These are phyloP conservation scores for Podaxis mareebaensis DNA, from an alignment of 768 basidiomycete genomes.

Conservation along the genomic window DNA sequence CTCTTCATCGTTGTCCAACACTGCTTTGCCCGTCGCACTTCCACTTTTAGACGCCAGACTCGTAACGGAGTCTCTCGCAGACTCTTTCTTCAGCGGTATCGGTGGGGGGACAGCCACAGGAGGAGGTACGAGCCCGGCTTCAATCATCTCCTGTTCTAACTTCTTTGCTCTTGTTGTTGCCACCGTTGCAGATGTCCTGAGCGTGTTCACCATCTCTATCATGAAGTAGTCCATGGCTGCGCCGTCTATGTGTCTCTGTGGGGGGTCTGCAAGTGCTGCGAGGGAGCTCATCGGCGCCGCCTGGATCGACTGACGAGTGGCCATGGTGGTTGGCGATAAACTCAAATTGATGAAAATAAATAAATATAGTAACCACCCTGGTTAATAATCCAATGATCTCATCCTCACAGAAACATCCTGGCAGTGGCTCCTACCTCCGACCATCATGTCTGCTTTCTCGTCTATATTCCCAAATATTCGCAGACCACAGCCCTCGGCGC, in stretches of 20 bases:
- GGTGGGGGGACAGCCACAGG: constrained; percentile 42
- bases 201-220: constrained; percentile 74
- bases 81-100: constrained; percentile 41
- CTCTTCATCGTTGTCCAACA: constrained; percentile 71
- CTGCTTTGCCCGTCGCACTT: constrained; percentile 35
- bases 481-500: constrained; percentile 11
- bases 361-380: too few species aligned
- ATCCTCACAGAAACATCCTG: too few species aligned
- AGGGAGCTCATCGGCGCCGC: constrained; percentile 28
- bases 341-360: too few species aligned
- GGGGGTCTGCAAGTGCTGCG: constrained; percentile 51
- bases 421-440: background rate
- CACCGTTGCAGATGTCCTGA: constrained; percentile 73
- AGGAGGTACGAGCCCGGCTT: constrained; percentile 69
- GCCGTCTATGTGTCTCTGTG: constrained; percentile 59
- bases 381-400: too few species aligned
- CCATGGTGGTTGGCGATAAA: too few species aligned
- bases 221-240: constrained; percentile 84
- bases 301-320: too few species aligned
- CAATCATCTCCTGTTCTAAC: constrained; percentile 77
- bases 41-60: constrained; percentile 36
- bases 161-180: constrained; percentile 67
- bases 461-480: constrained; percentile 16
- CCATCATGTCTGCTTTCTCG: constrained; percentile 14
- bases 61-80: constrained; percentile 45